Percentiles rank a stretch among this genome's conserved stretches.
Conservation (phyloP, 2,329 filamentous ascomycete species). For the Aspergillus alliaceus region DNA sequence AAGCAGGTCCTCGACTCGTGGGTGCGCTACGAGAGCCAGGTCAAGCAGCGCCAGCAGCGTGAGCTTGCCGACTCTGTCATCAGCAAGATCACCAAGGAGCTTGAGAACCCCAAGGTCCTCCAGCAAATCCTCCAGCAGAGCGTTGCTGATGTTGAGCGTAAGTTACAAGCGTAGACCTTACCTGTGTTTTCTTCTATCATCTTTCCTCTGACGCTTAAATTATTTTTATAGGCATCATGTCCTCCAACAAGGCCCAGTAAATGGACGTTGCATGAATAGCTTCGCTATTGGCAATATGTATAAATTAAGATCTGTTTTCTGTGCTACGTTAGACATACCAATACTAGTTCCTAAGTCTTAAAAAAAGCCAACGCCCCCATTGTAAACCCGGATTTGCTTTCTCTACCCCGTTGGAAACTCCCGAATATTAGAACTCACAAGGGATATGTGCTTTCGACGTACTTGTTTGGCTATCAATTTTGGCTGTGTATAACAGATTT, state of each 20-base stretch:
- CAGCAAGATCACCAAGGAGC: slow-evolving; percentile 97
- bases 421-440: not conserved
- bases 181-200: too few species aligned
- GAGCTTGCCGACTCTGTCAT: slow-evolving; percentile 93
- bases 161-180: slow-evolving; percentile 34
- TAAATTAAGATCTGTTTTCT: slow-evolving; percentile 41
- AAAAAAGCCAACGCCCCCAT: not conserved
- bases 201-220: slow-evolving; percentile 12
- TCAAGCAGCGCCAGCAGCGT: slow-evolving; percentile 97
- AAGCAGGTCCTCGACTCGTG: slow-evolving; percentile 96
- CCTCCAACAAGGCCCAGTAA: slow-evolving; percentile 40
- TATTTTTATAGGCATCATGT: slow-evolving; percentile 35
- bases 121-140: slow-evolving; percentile 98
- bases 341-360: slow-evolving; percentile 29
- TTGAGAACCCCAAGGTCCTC: slow-evolving; percentile 94
- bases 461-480: too few species aligned
- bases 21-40: slow-evolving; percentile 97
- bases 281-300: slow-evolving; percentile 38
- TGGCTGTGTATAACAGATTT: too few species aligned
- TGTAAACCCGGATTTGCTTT: not conserved
- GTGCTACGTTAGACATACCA: slow-evolving; percentile 37
- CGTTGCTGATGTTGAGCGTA: slow-evolving; percentile 94
- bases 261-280: slow-evolving; percentile 31
- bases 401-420: not conserved
- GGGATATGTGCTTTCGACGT: not conserved